phyloP scores from a whole-genome alignment of 768 basidiomycete species.

The Tylopilus balloui region DNA sequence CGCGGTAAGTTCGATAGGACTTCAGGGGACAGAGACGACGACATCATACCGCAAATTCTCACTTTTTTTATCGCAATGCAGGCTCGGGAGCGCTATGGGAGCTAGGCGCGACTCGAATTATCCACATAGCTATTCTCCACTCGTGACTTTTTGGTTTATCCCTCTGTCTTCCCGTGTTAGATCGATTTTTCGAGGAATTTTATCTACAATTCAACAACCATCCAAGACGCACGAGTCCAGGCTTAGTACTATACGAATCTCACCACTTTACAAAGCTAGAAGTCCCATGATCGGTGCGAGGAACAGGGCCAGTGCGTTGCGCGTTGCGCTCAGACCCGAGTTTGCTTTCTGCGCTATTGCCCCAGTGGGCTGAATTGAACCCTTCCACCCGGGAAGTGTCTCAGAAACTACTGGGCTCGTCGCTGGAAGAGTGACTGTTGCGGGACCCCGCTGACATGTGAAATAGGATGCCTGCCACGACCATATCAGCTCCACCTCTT shows the following conservation, averaged over 20 bases:
- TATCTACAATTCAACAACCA: slow-evolving; percentile 10
- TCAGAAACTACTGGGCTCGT: slow-evolving; percentile 67
- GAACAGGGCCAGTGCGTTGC: slow-evolving; percentile 20
- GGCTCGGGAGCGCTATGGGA: slow-evolving; percentile 36
- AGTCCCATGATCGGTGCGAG: slow-evolving; percentile 29
- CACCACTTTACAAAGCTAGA: slow-evolving; percentile 18
- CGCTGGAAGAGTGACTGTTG: slow-evolving; percentile 46
- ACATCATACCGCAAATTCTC: slow-evolving; percentile 18
- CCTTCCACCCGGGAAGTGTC: slow-evolving; percentile 41
- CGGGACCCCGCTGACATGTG: slow-evolving; percentile 64
- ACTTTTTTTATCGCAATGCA: slow-evolving; percentile 25
- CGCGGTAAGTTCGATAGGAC: slow-evolving; percentile 43
- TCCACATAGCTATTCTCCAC: slow-evolving; percentile 8
- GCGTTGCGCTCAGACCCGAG: slow-evolving; percentile 17
- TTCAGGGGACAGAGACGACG: slow-evolving; percentile 21
- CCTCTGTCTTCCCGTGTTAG: slow-evolving; percentile 9
- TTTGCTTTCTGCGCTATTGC: slow-evolving; percentile 20
- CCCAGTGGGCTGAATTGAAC: slow-evolving; percentile 10
- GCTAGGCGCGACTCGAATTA: slow-evolving; percentile 16
- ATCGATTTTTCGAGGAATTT: slow-evolving; percentile 15
- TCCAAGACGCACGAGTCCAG: not conserved
- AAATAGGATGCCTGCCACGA: slow-evolving; percentile 59
- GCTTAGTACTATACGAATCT: not conserved
- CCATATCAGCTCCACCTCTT: slow-evolving; percentile 1
- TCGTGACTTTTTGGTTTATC: slow-evolving; percentile 16